A percentile compares a stretch with the other conserved stretches of the same genome.
Evolutionary conservation across 2,329 filamentous ascomycete species (phyloP).

Genomic region (Cladophialophora yegresii): DNA sequence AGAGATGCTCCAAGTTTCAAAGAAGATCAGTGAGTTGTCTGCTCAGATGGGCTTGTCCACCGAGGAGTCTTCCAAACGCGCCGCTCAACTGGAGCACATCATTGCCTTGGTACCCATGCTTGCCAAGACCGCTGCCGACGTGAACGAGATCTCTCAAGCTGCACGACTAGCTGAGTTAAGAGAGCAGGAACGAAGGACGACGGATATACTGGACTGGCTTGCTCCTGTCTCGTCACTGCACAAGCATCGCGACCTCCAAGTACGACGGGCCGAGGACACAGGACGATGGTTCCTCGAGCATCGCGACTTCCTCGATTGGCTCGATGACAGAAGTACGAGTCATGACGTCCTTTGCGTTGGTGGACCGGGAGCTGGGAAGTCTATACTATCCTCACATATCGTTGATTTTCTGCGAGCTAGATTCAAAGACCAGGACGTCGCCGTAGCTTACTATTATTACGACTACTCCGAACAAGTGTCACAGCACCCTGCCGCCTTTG

Average conservation of each 20-base stretch:
- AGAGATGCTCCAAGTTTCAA: constrained; percentile 26
- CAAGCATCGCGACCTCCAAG: constrained; percentile 33
- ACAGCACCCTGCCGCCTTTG: constrained; percentile 33
- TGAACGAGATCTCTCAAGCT: constrained; percentile 32
- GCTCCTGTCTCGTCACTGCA: constrained; percentile 30
- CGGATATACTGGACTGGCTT: constrained; percentile 36
- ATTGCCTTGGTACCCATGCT: constrained; percentile 31
- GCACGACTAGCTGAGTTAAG: constrained; percentile 29
- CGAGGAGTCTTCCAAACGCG: constrained; percentile 22
- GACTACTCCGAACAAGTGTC: constrained; percentile 39
- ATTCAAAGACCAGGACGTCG: constrained; percentile 23
- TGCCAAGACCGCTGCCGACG: constrained; percentile 23
- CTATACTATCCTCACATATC: constrained; percentile 34
- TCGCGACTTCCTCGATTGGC: constrained; percentile 37
- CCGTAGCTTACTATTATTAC: constrained; percentile 40
- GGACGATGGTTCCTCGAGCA: constrained; percentile 42
- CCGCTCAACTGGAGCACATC: constrained; percentile 28
- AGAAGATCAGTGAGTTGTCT: constrained; percentile 29
- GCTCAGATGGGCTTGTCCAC: constrained; percentile 24
- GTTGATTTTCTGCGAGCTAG: constrained; percentile 34
- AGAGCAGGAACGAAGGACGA: constrained; percentile 33
- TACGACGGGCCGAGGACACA: constrained; percentile 37
- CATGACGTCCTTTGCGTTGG: constrained; percentile 34
- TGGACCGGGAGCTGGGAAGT: constrained; percentile 35
- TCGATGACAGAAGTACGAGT: constrained; percentile 14